Evolutionary conservation across 805 yeast genomes (phyloP), one percentile per base, ranked within the genome.

Genomic region (Kluyveromyces dobzhanskii): DNA sequence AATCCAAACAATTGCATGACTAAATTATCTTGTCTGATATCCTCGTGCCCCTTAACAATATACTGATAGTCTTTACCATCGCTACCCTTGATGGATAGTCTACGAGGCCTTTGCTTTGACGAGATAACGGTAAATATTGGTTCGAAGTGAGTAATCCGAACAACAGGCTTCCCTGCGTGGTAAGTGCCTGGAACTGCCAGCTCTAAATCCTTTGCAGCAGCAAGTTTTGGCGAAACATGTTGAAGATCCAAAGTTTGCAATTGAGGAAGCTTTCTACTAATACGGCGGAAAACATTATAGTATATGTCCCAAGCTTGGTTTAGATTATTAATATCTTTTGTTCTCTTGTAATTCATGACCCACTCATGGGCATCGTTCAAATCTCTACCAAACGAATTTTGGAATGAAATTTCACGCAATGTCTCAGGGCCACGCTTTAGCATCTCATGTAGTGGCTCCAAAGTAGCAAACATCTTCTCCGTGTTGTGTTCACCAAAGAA

Each of bases 291-390:
- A 3, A 92, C 96, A 48, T 82, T 83, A 60, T 90, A 88, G 57
- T 90, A 90, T 13, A 88, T 80, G 58, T 90, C 97, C 98, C 98
- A 90, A 0, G 97, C 97, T 61, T 92, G 97, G 53, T 88, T 87
- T 60, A 90, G 63, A 50, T 87, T 90, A 17, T 94, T 80, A 36
- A 80, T 75, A 56, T 92, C 97, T 43, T 80, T 84, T 0, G 94
- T 82, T 33, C 86, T 69, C 56, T 85, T 80, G 65, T 76, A 92
- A 53, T 85, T 85, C 57, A 79, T 68, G 1, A 88, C 81, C 96
- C 97, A 90, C 51, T 87, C 95, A 51, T 82, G 78, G 0, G 98
- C 98, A 59, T 87, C 95, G 23, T 77, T 78, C 43, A 92, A 66
- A 47, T 92, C 99, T 44, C 95, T 72, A 3, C 97, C 97, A 67